These are phyloP conservation scores for Tricholoma furcatifolium DNA, from an alignment of 768 basidiomycete genomes.

Conservation along the genomic window DNA sequence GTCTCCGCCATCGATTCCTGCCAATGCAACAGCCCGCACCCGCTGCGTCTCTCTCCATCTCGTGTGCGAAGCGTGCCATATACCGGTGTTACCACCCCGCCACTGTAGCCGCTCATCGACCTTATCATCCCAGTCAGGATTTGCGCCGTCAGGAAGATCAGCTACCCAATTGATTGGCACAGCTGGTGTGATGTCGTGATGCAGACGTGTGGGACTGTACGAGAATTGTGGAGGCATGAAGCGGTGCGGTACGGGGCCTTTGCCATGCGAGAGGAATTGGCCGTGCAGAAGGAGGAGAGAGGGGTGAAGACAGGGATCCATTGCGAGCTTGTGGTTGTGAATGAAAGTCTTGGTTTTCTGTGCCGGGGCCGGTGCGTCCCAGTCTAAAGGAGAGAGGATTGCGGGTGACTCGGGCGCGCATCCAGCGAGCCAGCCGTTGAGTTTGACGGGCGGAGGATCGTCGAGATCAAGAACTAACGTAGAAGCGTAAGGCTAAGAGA, in stretches of 20 bases:
- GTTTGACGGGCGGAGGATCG: constrained; percentile 27
- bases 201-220: constrained; percentile 43
- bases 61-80: constrained; percentile 35
- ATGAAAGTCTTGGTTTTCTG: constrained; percentile 39
- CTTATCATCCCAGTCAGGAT: constrained; percentile 62
- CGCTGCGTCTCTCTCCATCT: constrained; percentile 49
- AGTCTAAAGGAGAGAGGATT: constrained; percentile 23
- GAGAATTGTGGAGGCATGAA: constrained; percentile 52
- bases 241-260: constrained; percentile 42
- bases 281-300: constrained; percentile 40
- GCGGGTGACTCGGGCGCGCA: constrained; percentile 35
- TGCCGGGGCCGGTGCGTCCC: constrained; percentile 19
- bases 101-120: constrained; percentile 57
- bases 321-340: constrained; percentile 40
- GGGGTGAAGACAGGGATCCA: constrained; percentile 50
- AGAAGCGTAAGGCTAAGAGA: neutral
- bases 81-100: constrained; percentile 75
- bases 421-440: constrained; percentile 35
- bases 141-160: constrained; percentile 33
- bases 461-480: constrained; percentile 29
- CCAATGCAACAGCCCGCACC: constrained; percentile 37
- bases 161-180: constrained; percentile 44
- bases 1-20: constrained; percentile 18
- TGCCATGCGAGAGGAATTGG: constrained; percentile 46
- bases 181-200: constrained; percentile 50